Evolutionary conservation across 2,329 filamentous ascomycete genomes (phyloP), one percentile per base, ranked within the genome.

Genomic region (Zalaria obscura): DNA sequence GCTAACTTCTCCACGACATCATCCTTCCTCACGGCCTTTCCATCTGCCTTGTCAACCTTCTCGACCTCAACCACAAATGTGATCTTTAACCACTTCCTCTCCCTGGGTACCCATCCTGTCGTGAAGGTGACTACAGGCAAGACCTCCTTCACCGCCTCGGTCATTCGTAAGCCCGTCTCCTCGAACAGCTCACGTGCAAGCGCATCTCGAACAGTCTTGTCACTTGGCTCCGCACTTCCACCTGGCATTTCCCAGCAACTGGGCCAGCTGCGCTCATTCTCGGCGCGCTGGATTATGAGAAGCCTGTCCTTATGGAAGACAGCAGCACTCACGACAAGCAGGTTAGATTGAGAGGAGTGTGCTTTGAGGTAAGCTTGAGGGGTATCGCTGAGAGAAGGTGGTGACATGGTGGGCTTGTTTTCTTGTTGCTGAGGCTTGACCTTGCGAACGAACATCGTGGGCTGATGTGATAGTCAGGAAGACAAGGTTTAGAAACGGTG

Each of bases 111-210:
- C 36, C 42, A 40, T 10, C 39, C 40, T 5, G 46, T 47, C n/a
- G 32, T 29, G 40, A 47, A 48, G 18, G 38, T 34, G 10, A 40
- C 36, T 2, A 42, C 42, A 11, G 44, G 40, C 5, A 44, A 60
- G 2, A 56, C 53, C 27, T 48, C 41, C 33, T 41, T n/a, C 25
- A 47, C 37, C 31, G 66, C 50, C 34, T 51, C 50, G 10, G 41
- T 49, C 5, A 57, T 57, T 27, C 47, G 44, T 4, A 72, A 54
- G 0, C 68, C 66, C 5, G 64, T 54, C 52, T 72, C 68, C 52
- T 73, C 70, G 52, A 53, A 59, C 4, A 73, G 55, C 54, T 73
- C 70, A n/a, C 70, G 60, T 7, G 59, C 64, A n/a, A 62, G 61
- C 8, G 61, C 63, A 35, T 60, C 48, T 5, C 72, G 54, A 5